These are phyloP conservation scores for Rhinocladiella similis DNA, from an alignment of 2,329 filamentous ascomycete species.

Conservation along the genomic window DNA sequence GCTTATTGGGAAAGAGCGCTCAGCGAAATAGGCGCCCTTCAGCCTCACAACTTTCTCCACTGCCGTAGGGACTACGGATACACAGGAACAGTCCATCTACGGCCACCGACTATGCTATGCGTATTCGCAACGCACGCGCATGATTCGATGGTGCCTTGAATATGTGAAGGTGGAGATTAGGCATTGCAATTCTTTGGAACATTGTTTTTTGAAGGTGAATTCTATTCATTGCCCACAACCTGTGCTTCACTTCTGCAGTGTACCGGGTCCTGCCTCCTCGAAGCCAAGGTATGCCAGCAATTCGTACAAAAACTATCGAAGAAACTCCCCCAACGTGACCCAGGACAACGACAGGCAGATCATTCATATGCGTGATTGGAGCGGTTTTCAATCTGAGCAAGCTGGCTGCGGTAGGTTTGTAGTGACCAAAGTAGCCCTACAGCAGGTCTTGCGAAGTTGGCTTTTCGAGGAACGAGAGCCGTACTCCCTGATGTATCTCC, in stretches of 20 bases:
- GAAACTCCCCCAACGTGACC: conserved; percentile 24
- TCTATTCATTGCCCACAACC: conserved; percentile 28
- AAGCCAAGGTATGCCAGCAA: conserved; percentile 29
- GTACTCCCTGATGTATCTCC: neutral
- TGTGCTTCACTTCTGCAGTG: conserved; percentile 22
- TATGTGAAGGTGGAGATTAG: no score
- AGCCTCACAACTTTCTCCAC: neutral
- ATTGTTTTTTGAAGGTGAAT: conserved; percentile 8
- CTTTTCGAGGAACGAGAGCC: neutral
- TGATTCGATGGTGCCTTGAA: no score
- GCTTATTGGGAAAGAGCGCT: no score
- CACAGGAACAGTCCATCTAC: neutral
- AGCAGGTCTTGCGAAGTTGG: conserved; percentile 21
- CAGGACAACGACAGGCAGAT: conserved; percentile 24
- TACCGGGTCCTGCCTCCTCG: conserved; percentile 26
- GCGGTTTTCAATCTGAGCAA: conserved; percentile 21
- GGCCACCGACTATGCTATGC: neutral
- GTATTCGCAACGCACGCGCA: neutral
- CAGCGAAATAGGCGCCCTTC: neutral
- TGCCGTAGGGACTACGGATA: neutral
- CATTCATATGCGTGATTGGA: conserved; percentile 23
- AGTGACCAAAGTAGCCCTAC: conserved; percentile 5
- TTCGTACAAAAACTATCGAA: conserved; percentile 24
- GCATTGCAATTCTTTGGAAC: neutral
- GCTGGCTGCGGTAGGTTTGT: conserved; percentile 22